These are phyloP conservation scores for Huntiella bhutanensis DNA, from an alignment of 2,329 filamentous ascomycete species.

Conservation along the genomic window DNA sequence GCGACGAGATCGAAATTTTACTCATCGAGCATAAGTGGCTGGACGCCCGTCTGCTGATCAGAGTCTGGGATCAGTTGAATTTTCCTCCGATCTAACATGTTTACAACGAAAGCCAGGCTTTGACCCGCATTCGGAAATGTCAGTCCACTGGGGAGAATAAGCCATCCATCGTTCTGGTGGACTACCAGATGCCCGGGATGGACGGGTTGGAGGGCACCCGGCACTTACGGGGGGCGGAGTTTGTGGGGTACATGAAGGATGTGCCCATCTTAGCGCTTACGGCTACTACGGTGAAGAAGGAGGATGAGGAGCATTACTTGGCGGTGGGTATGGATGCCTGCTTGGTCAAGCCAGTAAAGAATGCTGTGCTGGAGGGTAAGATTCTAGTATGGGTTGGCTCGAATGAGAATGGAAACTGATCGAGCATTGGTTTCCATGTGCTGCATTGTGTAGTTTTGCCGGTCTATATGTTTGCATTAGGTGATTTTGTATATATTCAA, in stretches of 20 bases:
- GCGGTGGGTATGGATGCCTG: slow-evolving; percentile 62
- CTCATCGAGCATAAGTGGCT: slow-evolving; percentile 56
- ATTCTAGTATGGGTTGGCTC: neutral
- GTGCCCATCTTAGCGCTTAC: slow-evolving; percentile 72
- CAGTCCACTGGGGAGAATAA: slow-evolving; percentile 30
- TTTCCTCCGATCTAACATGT: slow-evolving; percentile 5
- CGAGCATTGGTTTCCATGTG: too few species aligned
- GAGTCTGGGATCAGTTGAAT: slow-evolving; percentile 13
- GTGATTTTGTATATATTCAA: too few species aligned
- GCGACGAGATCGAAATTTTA: slow-evolving; percentile 45
- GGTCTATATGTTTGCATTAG: too few species aligned
- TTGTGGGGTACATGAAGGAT: slow-evolving; percentile 28
- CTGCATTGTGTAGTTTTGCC: too few species aligned
- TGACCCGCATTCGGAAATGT: slow-evolving; percentile 50
- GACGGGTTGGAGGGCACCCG: slow-evolving; percentile 66
- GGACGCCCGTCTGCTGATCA: slow-evolving; percentile 13
- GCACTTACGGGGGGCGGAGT: slow-evolving; percentile 18
- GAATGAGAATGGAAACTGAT: too few species aligned
- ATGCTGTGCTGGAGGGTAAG: slow-evolving; percentile 2
- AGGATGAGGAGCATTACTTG: slow-evolving; percentile 55
- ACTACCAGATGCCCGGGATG: slow-evolving; percentile 57
- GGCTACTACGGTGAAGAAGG: slow-evolving; percentile 51
- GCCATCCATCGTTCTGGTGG: slow-evolving; percentile 62
- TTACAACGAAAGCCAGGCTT: slow-evolving; percentile 61
- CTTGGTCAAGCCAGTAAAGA: slow-evolving; percentile 53